Evolutionary conservation across 306 rosid genomes (phyloP).

Genomic region (Prunus campanulata): DNA sequence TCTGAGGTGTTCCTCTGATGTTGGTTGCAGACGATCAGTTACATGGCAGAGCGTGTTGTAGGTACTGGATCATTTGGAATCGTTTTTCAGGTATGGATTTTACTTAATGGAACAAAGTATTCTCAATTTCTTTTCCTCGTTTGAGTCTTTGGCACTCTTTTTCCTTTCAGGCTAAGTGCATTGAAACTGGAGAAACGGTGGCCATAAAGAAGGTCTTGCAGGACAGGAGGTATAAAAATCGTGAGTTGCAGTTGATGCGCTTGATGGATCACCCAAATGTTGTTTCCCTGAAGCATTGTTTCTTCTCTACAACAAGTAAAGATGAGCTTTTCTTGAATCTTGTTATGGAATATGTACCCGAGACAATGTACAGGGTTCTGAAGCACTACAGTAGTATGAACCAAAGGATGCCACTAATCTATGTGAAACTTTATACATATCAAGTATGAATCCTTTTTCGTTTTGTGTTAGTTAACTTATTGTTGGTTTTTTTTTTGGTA

Average conservation of each 20-base stretch:
- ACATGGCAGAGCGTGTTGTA: slow-evolving; percentile 96
- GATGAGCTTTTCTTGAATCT: slow-evolving; percentile 87
- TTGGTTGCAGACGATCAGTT: slow-evolving; percentile 79
- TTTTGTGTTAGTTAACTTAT: slow-evolving; percentile 4
- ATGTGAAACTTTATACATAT: slow-evolving; percentile 86
- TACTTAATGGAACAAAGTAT: background rate
- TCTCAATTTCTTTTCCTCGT: slow-evolving; percentile 6
- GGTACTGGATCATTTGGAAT: slow-evolving; percentile 97
- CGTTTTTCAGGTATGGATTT: slow-evolving; percentile 77
- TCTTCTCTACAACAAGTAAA: slow-evolving; percentile 80
- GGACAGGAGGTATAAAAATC: slow-evolving; percentile 82
- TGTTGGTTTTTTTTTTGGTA: background rate
- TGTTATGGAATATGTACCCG: slow-evolving; percentile 94
- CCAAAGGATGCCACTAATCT: slow-evolving; percentile 92
- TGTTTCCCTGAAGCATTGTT: slow-evolving; percentile 76
- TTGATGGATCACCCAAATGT: slow-evolving; percentile 95
- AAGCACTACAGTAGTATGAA: slow-evolving; percentile 74
- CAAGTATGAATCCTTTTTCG: slow-evolving; percentile 53
- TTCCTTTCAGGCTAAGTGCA: slow-evolving; percentile 72
- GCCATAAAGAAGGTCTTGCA: slow-evolving; percentile 97
- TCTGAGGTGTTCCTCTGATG: slow-evolving; percentile 25
- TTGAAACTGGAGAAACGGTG: slow-evolving; percentile 82
- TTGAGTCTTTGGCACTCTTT: slow-evolving; percentile 28
- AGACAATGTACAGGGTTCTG: slow-evolving; percentile 78
- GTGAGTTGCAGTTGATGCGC: slow-evolving; percentile 94